Evolutionary conservation across 208 protist genomes (phyloP), one percentile per base, ranked within the genome.

Genomic region (Trypanosoma lewisi): DNA sequence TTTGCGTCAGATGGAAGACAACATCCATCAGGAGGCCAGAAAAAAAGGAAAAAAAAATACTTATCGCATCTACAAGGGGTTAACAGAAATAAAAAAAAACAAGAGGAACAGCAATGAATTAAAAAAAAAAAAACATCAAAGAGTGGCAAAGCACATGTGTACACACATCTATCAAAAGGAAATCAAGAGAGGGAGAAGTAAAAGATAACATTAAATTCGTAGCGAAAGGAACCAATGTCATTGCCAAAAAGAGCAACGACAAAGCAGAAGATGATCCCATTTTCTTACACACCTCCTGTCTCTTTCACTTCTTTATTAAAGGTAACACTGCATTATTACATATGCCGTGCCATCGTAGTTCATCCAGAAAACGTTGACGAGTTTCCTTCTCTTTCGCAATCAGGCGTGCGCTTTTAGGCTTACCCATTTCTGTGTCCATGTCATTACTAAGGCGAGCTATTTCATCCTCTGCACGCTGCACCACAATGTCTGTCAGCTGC

Each of bases 301-400:
- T 27, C 25, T 50, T 42, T 36, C 16, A 2, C 41, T 28, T 19
- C 28, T 1, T 21, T 47, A 41, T 27, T 33, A 11, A 9, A 6
- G 3, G 36, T 9, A 53, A 27, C n/a, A 42, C 19, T 14, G 23
- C n/a, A n/a, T 44, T 11, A 30, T 52, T 5, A 25, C 41, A 19
- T 33, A 72, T 60, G 36, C 31, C 25, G 30, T 72, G 66, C 66
- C 66, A 72, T 5, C 42, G n/a, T 1, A 66, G 57, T 45, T 72
- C 66, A 58, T 65, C 58, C 19, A 45, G 34, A 72, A 64, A 31
- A 21, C 28, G 17, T 61, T 57, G 56, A 2, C n/a, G 31, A 11
- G 59, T 11, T 30, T 48, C 42, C 30, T 47, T 25, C 16, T 53
- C 58, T 28, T 44, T 72, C 4, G 33, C 58, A 28, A 49, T 0